These are phyloP conservation scores for Stylonectria norvegica DNA, from an alignment of 2,329 filamentous ascomycete species.

Conservation along the genomic window DNA sequence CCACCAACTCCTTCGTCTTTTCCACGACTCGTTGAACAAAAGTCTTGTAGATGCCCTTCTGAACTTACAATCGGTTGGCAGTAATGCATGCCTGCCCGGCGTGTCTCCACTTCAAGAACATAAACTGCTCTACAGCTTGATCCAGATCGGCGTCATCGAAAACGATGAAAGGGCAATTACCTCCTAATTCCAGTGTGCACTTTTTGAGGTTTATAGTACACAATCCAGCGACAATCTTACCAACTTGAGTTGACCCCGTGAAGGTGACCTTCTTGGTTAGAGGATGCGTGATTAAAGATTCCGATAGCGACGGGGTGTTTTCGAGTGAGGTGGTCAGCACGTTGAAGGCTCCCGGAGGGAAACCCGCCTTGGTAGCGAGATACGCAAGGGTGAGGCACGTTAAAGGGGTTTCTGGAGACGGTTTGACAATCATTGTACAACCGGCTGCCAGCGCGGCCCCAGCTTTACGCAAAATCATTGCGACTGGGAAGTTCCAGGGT, in stretches of 20 bases:
- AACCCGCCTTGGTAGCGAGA: slow-evolving; percentile 68
- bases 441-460: slow-evolving; percentile 63
- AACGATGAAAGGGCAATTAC: slow-evolving; percentile 64
- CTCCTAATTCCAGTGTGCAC: slow-evolving; percentile 65
- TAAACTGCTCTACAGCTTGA: slow-evolving; percentile 60
- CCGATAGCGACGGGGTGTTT: slow-evolving; percentile 42
- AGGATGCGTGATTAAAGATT: slow-evolving; percentile 44
- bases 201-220: slow-evolving; percentile 65
- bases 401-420: slow-evolving; percentile 70
- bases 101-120: slow-evolving; percentile 56
- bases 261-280: slow-evolving; percentile 65
- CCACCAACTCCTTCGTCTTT: slow-evolving; percentile 1
- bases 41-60: slow-evolving; percentile 59
- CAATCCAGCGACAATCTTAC: slow-evolving; percentile 58
- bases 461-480: slow-evolving; percentile 47
- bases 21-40: slow-evolving; percentile 51
- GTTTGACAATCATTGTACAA: slow-evolving; percentile 72
- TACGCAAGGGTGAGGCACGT: slow-evolving; percentile 67
- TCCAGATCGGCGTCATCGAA: slow-evolving; percentile 66
- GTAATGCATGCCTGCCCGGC: slow-evolving; percentile 68
- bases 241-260: slow-evolving; percentile 68
- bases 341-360: slow-evolving; percentile 68
- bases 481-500: slow-evolving; percentile 58
- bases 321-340: slow-evolving; percentile 42
- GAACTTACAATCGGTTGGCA: slow-evolving; percentile 56